phyloP scores from a whole-genome alignment of 495 filamentous ascomycete species.

The Neurospora intermedia region DNA sequence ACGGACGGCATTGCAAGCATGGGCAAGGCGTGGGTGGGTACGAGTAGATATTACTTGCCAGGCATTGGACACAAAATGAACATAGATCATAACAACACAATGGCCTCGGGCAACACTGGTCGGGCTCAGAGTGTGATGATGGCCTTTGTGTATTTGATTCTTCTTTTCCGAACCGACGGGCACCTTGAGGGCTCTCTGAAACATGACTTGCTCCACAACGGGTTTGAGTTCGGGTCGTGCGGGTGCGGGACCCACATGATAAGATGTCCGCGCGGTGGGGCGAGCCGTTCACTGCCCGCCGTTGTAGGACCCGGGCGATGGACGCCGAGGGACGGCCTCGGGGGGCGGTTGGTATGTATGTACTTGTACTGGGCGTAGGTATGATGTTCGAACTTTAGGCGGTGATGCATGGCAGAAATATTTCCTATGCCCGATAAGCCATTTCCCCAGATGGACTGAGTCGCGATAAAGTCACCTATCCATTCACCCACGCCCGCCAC shows the following conservation, averaged over 20 bases:
- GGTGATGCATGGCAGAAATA: slow-evolving; percentile 21
- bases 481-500: neutral
- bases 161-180: neutral
- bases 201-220: neutral
- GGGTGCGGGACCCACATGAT: neutral
- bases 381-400: slow-evolving; percentile 2
- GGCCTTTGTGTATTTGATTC: neutral
- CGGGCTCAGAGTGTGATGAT: neutral
- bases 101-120: neutral
- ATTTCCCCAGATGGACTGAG: neutral
- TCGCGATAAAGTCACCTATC: neutral
- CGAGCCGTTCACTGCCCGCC: neutral
- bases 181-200: neutral
- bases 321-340: neutral
- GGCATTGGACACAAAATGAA: neutral
- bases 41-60: neutral
- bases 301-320: neutral
- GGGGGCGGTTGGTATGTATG: neutral
- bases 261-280: neutral
- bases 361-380: too few species aligned
- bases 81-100: neutral
- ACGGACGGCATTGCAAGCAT: neutral
- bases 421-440: slow-evolving; percentile 10
- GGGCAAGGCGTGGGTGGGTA: neutral
- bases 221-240: neutral